Base-by-base conservation (phyloP, 2,329 filamentous ascomycete genomes). In the Helminthosporium solani region DNA sequence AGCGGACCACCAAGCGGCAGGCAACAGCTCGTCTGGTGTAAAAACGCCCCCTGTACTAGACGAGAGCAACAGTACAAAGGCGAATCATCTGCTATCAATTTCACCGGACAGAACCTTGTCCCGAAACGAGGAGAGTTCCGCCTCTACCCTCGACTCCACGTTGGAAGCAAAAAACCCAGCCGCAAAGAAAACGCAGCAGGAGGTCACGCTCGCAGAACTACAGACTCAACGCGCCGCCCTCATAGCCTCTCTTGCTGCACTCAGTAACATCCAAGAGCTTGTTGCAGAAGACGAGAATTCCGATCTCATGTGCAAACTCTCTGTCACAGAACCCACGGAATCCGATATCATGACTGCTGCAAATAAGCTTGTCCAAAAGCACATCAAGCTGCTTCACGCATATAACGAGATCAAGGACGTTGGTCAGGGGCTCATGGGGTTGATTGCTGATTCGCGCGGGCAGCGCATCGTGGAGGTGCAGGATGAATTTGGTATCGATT, bases 381-480 rank as follows among this genome's bases (percentile, higher is more conserved):
- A 88, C 63, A 88, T 88, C 59, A 76, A 75, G 47, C 72, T 84
- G 3, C 72, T 88, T 25, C 84, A 87, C 53, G 73, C 80, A 46
- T 88, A 88, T 69, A 88, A 88, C 57, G 84, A 87, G 64, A 81
- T 87, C 56, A 82, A 84, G 52, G 85, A 88, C 64, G 73, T 86
- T 7, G 85, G 80, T 0, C 78, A 83, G 58, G 84, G 83, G 0
- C 60, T 88, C 23, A 77, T 87, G 69, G 83, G 83, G 0, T 67
- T 88, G 57, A 81, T 88, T 63, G 85, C 85, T 3, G 85, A 88
- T 47, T 75, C 78, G 50, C 71, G 82, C 33, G 83, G 82, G 7
- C 74, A 81, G 35, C 72, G 80, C 45, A 74, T 82, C 42, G 63
- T 70, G 41, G 70, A 74, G 25, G 68, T 79, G 11, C 75, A 76